phyloP scores from a whole-genome alignment of 2,329 filamentous ascomycete species.

The Fusarium pseudonygamai region DNA sequence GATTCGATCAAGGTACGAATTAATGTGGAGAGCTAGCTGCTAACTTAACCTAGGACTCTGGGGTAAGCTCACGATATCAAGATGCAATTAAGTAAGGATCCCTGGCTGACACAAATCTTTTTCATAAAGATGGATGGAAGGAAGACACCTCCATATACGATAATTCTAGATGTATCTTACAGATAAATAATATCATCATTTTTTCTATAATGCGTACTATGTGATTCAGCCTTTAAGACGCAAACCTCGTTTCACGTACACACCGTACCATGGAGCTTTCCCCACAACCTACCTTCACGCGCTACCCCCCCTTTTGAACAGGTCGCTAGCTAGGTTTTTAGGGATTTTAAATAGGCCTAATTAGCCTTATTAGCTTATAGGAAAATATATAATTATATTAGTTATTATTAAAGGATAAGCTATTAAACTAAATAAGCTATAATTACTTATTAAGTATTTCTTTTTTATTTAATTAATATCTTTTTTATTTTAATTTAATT shows the following conservation, averaged over 20 bases:
- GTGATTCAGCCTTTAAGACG: neutral
- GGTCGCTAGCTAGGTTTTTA: too few relatives aligned
- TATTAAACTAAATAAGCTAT: too few relatives aligned
- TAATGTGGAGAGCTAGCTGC: neutral
- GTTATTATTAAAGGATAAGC: too few relatives aligned
- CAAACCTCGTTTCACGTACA: neutral
- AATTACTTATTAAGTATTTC: too few relatives aligned
- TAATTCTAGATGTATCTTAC: neutral
- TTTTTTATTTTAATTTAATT: too few relatives aligned
- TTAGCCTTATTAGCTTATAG: too few relatives aligned
- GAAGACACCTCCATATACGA: neutral
- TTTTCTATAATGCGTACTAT: neutral
- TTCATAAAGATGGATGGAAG: neutral
- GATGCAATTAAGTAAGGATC: neutral
- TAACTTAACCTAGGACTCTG: neutral
- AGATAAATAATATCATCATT: neutral
- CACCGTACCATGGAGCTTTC: neutral
- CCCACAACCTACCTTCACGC: conserved; percentile 3
- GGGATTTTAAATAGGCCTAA: too few relatives aligned
- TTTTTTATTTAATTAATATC: too few relatives aligned
- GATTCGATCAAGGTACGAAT: neutral
- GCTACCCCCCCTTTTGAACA: too few relatives aligned
- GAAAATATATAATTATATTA: too few relatives aligned
- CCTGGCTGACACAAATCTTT: neutral
- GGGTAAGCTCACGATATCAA: neutral